A percentile compares a stretch with the other conserved stretches of the same genome.
These are phyloP conservation scores for Cordyceps militaris DNA, from an alignment of 2,329 filamentous ascomycete genomes.

Conservation along the genomic window DNA sequence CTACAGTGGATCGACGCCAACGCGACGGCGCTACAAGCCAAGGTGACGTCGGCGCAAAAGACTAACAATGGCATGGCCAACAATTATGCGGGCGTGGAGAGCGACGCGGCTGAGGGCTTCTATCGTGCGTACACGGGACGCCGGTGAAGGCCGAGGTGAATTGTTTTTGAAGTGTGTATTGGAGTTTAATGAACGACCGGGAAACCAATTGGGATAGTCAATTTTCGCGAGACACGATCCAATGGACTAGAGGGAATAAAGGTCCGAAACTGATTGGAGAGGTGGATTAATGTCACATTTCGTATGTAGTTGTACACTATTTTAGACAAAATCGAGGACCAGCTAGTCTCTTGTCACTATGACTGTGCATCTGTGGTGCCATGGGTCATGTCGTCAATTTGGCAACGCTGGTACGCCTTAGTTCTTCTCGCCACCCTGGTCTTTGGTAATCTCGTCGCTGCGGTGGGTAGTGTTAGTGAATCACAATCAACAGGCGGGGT, in stretches of 20 bases:
- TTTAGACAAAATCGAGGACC: slow-evolving; percentile 21
- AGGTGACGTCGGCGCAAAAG: slow-evolving; percentile 77
- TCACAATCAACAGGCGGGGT: neutral
- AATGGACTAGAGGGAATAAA: neutral
- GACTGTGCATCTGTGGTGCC: neutral
- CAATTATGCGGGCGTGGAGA: slow-evolving; percentile 53
- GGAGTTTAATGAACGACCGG: slow-evolving; percentile 7
- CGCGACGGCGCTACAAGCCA: slow-evolving; percentile 70
- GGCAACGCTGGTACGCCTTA: slow-evolving; percentile 26
- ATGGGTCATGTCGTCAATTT: neutral
- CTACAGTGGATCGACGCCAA: slow-evolving; percentile 90
- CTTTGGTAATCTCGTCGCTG: slow-evolving; percentile 71
- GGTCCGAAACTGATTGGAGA: slow-evolving; percentile 4
- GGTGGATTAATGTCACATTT: slow-evolving; percentile 15
- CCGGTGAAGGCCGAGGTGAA: slow-evolving; percentile 35
- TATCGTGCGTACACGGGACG: slow-evolving; percentile 81
- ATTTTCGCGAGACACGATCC: neutral
- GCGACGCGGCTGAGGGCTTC: slow-evolving; percentile 77
- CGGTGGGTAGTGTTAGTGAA: slow-evolving; percentile 3
- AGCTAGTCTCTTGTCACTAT: neutral
- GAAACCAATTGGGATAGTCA: slow-evolving; percentile 9
- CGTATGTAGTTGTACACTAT: slow-evolving; percentile 34
- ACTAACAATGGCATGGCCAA: slow-evolving; percentile 56
- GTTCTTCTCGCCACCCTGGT: slow-evolving; percentile 61
- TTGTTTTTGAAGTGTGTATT: slow-evolving; percentile 13